Percentiles rank a stretch among this genome's conserved stretches.
Conservation (phyloP, 208 protist genomes). For the Blechomonas ayalai region DNA sequence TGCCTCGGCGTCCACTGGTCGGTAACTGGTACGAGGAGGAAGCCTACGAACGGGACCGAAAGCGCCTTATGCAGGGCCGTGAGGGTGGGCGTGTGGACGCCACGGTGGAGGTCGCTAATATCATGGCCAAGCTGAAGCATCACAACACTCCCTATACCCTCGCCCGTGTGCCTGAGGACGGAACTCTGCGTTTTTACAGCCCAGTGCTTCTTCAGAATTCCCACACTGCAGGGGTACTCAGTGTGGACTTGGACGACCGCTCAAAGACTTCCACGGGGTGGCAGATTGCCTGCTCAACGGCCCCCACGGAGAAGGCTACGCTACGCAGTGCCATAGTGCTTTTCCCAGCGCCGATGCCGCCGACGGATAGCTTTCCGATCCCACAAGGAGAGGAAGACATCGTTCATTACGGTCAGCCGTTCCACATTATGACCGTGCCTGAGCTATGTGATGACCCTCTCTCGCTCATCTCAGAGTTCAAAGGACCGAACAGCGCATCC, state of each 20-base stretch:
- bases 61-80: conserved; percentile 62
- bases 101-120: conserved; percentile 38
- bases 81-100: conserved; percentile 54
- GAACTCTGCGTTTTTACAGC: conserved; percentile 64
- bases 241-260: conserved; percentile 78
- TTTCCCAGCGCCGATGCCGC: conserved; percentile 50
- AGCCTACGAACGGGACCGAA: conserved; percentile 61
- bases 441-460: conserved; percentile 65
- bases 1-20: conserved; percentile 59
- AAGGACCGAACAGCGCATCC: conserved; percentile 48
- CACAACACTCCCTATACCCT: conserved; percentile 70
- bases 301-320: conserved; percentile 38
- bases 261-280: conserved; percentile 36
- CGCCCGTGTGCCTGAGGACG: conserved; percentile 38
- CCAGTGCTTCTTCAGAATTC: conserved; percentile 83
- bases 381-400: conserved; percentile 71
- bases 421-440: conserved; percentile 76
- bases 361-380: conserved; percentile 57
- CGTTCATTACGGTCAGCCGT: conserved; percentile 87
- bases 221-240: conserved; percentile 65
- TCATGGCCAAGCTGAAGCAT: conserved; percentile 70
- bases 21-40: conserved; percentile 88
- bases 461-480: conserved; percentile 64
- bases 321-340: conserved; percentile 70
- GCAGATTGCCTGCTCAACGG: conserved; percentile 58